Conservation (phyloP, 129 eudicot genomes). For the Artemisia tridentata region DNA sequence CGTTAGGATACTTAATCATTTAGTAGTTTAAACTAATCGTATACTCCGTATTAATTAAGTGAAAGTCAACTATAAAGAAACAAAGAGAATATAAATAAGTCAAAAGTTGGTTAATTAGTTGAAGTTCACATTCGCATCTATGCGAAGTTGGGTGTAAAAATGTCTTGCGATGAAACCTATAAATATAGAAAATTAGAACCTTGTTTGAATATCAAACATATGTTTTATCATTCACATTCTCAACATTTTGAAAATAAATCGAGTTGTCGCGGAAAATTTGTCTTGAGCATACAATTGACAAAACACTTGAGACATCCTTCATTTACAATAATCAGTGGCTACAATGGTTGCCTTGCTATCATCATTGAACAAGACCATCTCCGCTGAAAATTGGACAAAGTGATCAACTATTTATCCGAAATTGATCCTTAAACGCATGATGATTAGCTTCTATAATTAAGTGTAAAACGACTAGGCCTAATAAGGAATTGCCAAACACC, state of each 20-base stretch:
- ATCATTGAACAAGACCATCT: not conserved
- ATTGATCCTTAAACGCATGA: not conserved
- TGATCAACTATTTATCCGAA: not conserved
- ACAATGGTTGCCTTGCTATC: not conserved
- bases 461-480: not conserved
- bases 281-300: no score
- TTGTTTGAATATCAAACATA: not conserved
- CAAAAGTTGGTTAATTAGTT: conserved; percentile 3
- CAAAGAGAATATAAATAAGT: not conserved
- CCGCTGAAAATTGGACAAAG: not conserved
- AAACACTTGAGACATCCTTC: not conserved
- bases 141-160: not conserved
- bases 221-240: not conserved
- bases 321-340: not conserved
- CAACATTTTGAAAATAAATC: no score
- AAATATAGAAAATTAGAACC: not conserved
- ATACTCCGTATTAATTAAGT: no score
- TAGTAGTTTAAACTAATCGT: no score
- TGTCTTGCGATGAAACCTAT: not conserved
- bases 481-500: not conserved
- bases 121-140: not conserved
- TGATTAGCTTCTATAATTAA: conserved; percentile 1
- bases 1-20: no score
- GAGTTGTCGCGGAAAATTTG: no score
- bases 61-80: not conserved